These are phyloP conservation scores for Pythium sukuiense DNA, from an alignment of 352 stramenopile genomes.

Conservation along the genomic window DNA sequence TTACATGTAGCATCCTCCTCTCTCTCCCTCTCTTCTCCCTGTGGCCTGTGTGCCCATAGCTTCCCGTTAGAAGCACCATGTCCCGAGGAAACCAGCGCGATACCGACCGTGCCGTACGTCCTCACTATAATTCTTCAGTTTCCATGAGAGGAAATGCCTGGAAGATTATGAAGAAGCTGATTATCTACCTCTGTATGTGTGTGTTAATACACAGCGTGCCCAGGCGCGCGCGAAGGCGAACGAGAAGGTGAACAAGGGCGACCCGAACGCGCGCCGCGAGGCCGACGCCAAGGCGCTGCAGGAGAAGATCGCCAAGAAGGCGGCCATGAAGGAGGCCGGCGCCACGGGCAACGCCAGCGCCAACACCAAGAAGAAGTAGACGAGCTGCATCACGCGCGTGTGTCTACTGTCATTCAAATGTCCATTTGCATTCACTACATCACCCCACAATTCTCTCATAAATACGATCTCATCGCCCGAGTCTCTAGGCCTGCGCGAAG, in stretches of 20 bases:
- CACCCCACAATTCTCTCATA: not conserved
- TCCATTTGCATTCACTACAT: not conserved
- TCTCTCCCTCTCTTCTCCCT: not conserved
- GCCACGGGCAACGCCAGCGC: constrained; percentile 23
- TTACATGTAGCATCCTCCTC: not conserved
- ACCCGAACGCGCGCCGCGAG: constrained; percentile 58
- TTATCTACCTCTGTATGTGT: constrained; percentile 3
- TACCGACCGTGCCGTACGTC: constrained; percentile 62
- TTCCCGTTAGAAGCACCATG: constrained; percentile 35
- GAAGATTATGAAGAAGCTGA: no score
- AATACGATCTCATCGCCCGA: no score
- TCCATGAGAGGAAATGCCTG: not conserved
- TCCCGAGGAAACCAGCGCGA: constrained; percentile 84
- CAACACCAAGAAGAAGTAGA: constrained; percentile 27
- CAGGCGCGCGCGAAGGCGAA: constrained; percentile 52
- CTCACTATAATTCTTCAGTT: not conserved
- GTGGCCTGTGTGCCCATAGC: not conserved
- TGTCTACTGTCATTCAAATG: no score
- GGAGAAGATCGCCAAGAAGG: constrained; percentile 83
- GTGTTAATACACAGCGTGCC: constrained; percentile 61
- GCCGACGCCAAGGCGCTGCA: constrained; percentile 78
- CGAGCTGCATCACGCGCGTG: constrained; percentile 36
- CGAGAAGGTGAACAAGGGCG: constrained; percentile 35
- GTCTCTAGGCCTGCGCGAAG: not conserved
- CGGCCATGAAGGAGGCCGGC: constrained; percentile 57